A percentile compares a stretch with the other conserved stretches of the same genome.
Evolutionary conservation across 805 yeast genomes (phyloP).

Genomic region (Spathaspora hagerdaliae): DNA sequence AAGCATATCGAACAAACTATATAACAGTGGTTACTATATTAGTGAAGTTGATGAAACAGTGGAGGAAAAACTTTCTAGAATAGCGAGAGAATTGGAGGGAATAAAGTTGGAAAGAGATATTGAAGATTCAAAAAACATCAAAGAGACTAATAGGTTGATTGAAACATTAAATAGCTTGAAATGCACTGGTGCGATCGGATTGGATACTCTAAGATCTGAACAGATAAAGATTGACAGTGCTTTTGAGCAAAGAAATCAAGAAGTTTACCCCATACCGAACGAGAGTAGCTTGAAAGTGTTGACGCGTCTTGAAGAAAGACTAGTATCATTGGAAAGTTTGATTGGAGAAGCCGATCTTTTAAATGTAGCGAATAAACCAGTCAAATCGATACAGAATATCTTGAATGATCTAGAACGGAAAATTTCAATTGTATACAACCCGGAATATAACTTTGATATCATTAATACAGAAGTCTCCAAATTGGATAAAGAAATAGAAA

Average conservation of each 20-base stretch:
- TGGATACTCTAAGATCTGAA: not conserved
- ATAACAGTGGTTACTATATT: constrained; percentile 21
- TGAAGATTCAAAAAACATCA: constrained; percentile 4
- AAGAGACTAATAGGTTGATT: constrained; percentile 1
- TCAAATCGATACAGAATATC: constrained; percentile 18
- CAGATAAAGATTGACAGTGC: not conserved
- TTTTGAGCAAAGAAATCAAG: not conserved
- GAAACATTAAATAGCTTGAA: constrained; percentile 6
- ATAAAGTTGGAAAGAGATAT: constrained; percentile 12
- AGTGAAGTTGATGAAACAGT: constrained; percentile 28
- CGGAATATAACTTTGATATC: constrained; percentile 23
- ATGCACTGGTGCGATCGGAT: not conserved
- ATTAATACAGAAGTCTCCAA: constrained; percentile 20
- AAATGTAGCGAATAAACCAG: not conserved
- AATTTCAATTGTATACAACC: constrained; percentile 30
- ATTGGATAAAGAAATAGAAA: constrained; percentile 24
- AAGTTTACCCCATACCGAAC: constrained; percentile 1
- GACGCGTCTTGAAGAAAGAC: constrained; percentile 22
- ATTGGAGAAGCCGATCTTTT: constrained; percentile 15
- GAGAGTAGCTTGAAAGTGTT: constrained; percentile 7
- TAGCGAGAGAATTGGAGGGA: constrained; percentile 37
- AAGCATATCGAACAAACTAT: constrained; percentile 15
- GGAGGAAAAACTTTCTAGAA: constrained; percentile 35
- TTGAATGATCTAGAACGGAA: constrained; percentile 30
- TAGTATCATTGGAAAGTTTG: constrained; percentile 17